A percentile compares a stretch with the other conserved stretches of the same genome.
Evolutionary conservation across 208 protist genomes (phyloP).

Genomic region (Acanthamoeba castellanii): DNA sequence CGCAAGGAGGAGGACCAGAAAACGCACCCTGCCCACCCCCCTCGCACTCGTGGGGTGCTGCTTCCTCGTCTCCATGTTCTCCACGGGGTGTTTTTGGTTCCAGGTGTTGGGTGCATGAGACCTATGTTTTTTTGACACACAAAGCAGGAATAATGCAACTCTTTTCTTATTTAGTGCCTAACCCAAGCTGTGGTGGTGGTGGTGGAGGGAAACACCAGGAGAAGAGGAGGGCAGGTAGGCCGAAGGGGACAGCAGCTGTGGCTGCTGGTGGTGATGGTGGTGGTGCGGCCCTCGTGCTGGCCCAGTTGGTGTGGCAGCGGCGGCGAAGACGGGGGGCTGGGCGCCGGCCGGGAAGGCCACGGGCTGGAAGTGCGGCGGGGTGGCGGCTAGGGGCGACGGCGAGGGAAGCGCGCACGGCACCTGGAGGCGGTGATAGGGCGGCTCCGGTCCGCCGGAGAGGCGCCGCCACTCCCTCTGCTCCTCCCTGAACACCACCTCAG

Average conservation of each 20-base stretch:
- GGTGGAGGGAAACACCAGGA: not conserved
- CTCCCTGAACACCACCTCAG: not conserved
- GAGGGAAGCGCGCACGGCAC: constrained; percentile 4
- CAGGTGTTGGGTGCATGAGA: no score
- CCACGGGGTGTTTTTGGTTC: no score
- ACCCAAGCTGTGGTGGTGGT: no score
- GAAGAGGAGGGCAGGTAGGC: not conserved
- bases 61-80: no score
- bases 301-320: not conserved
- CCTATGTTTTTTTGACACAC: no score
- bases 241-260: not conserved
- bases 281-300: not conserved
- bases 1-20: no score
- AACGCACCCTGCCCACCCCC: no score
- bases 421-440: constrained; percentile 1
- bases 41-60: no score
- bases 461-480: not conserved
- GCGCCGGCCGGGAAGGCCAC: not conserved
- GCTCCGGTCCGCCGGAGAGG: not conserved
- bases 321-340: not conserved
- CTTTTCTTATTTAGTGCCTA: no score
- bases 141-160: no score
- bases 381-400: not conserved
- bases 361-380: constrained; percentile 16
- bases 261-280: not conserved